Evolutionary conservation across 257 asterid genomes (phyloP).

Genomic region (Eustoma russellianum): DNA sequence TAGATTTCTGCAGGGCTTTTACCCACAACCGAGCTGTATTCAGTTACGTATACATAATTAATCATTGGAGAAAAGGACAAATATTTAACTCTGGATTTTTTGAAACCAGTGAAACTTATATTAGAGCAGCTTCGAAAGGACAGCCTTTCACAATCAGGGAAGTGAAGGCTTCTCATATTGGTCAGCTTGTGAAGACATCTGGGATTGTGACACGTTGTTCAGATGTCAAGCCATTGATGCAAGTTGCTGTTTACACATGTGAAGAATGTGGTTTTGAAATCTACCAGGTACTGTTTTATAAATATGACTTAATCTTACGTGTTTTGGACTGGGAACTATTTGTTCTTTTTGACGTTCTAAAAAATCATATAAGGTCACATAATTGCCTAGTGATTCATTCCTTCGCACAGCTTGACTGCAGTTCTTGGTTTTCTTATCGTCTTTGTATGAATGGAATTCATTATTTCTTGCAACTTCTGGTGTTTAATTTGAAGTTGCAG

Average conservation of each 20-base stretch:
- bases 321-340: too few species aligned
- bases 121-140: constrained; percentile 75
- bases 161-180: constrained; percentile 87
- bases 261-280: constrained; percentile 98
- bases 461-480: background rate
- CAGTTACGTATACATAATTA: too few species aligned
- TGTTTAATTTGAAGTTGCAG: background rate
- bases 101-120: constrained; percentile 76
- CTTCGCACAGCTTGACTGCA: background rate
- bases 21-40: too few species aligned
- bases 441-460: background rate
- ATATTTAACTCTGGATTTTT: constrained; percentile 16
- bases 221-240: constrained; percentile 94
- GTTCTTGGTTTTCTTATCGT: background rate
- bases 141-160: constrained; percentile 88
- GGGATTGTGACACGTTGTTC: constrained; percentile 97
- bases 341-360: too few species aligned
- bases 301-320: background rate
- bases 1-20: too few species aligned
- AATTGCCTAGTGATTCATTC: too few species aligned
- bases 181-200: constrained; percentile 84
- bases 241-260: constrained; percentile 95
- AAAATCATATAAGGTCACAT: too few species aligned
- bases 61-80: too few species aligned
- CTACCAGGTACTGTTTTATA: constrained; percentile 57